Evolutionary conservation across 2,329 filamentous ascomycete species (phyloP).

Genomic region (Cryphonectria radicalis): DNA sequence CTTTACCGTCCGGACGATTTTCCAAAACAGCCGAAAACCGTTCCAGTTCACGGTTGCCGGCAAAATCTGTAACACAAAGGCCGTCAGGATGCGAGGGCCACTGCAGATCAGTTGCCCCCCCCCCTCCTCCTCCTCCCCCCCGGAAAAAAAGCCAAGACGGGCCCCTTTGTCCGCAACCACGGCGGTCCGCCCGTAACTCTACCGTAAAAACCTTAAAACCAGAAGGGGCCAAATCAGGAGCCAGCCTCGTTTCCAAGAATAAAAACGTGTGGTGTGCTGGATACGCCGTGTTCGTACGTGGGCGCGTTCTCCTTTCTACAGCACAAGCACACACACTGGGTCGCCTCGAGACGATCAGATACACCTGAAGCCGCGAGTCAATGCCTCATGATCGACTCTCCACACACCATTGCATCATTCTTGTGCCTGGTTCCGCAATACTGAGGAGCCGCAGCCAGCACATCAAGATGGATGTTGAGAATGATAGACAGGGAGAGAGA

Average conservation of each 20-base stretch:
- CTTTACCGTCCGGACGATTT: background rate
- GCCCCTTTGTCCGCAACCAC: background rate
- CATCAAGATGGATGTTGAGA: background rate
- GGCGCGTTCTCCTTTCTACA: background rate
- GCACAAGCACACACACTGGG: background rate
- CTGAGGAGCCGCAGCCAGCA: background rate
- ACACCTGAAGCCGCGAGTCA: background rate
- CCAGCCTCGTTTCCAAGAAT: background rate
- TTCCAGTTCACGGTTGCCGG: conserved; percentile 1
- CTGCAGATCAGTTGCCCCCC: background rate
- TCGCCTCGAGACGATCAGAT: background rate
- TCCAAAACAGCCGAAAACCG: conserved; percentile 14
- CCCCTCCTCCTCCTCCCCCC: background rate
- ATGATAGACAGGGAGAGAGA: too few relatives aligned
- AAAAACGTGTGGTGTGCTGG: background rate
- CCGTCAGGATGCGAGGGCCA: conserved; percentile 21
- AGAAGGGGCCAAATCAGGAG: background rate
- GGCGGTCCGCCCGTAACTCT: background rate
- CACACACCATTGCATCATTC: background rate
- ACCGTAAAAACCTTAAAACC: conserved; percentile 4
- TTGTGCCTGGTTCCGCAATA: background rate
- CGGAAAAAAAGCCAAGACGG: background rate
- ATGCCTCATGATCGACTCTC: background rate
- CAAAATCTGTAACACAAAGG: conserved; percentile 18
- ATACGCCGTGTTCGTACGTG: background rate